A percentile compares a stretch with the other conserved stretches of the same genome.
Evolutionary conservation across 164 flowering plant genomes (phyloP).

Genomic region (Santalum album): DNA sequence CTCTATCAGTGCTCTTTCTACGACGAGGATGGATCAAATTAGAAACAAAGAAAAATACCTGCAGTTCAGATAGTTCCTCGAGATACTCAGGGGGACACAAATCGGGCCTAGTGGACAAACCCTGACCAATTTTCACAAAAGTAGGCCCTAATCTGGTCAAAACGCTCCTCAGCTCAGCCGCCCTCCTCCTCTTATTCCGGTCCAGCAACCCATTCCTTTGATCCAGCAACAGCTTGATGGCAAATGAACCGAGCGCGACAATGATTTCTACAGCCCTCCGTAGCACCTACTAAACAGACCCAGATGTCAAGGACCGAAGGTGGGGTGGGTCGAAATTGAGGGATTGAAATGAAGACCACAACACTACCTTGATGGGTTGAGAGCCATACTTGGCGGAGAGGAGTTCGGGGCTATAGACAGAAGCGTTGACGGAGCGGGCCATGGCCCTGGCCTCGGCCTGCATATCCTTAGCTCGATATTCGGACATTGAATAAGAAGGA

Average conservation of each 20-base stretch:
- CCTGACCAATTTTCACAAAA: constrained; percentile 94
- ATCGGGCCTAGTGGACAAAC: constrained; percentile 90
- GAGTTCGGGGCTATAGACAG: constrained; percentile 68
- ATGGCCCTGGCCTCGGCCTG: constrained; percentile 87
- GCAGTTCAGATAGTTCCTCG: constrained; percentile 84
- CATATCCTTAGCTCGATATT: constrained; percentile 50
- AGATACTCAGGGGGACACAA: constrained; percentile 92
- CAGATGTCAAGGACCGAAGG: too few species aligned
- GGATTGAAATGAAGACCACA: too few species aligned
- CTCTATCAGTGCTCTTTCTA: too few species aligned
- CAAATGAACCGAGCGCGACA: constrained; percentile 56
- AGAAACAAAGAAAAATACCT: constrained; percentile 49
- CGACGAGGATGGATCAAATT: too few species aligned
- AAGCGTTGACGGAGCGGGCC: constrained; percentile 77
- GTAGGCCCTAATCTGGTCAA: constrained; percentile 85
- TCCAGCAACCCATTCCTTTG: constrained; percentile 54
- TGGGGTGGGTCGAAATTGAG: too few species aligned
- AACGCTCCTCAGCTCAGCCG: constrained; percentile 44
- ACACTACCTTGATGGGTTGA: constrained; percentile 74
- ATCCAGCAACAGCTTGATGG: constrained; percentile 51
- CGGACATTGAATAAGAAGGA: not conserved
- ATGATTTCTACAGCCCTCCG: constrained; percentile 58
- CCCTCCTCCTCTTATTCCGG: constrained; percentile 52
- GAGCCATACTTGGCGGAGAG: constrained; percentile 53
- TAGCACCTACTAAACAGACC: constrained; percentile 31